Base-by-base conservation (phyloP, 805 yeast genomes). In the Aciculoconidium aculeatum region DNA sequence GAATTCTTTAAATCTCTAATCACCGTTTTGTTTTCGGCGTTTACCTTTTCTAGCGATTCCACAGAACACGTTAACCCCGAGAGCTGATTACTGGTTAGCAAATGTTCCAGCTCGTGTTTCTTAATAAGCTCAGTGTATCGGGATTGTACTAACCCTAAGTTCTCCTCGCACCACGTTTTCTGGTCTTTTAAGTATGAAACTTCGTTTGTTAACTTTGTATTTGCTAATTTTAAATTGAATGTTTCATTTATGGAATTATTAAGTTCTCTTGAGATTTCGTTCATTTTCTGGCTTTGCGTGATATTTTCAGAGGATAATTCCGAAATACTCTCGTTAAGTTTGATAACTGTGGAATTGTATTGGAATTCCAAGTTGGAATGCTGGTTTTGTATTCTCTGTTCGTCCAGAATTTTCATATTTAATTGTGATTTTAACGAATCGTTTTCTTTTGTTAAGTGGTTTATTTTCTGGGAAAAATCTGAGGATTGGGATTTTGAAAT, bases 161-260 rank as follows among this genome's bases (percentile, higher is more conserved):
- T 68, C 1, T 41, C 36, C 32, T 64, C 69, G 36, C 46, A 63
- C 70, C 70, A 65, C 6, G 41, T 37, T 28, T 56, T 59, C 36
- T 62, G 68, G 16, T 51, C 51, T 21, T 49, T 51, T 13, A 51
- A 39, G 38, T 58, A 61, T 1, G 49, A 23, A 6, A 49, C 45
- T 40, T 61, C 65, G 41, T 60, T 62, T n/a, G 48, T 33, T 2
- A 42, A 35, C 28, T 62, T 62, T 13, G 62, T 51, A 8, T 53
- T 42, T 12, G 58, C 56, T 16, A 64, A 52, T 35, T 62, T 60
- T 18, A 50, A 27, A n/a, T 45, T 34, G 33, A 61, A 64, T 30
- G 49, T 55, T n/a, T 55, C 58, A 30, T 58, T 61, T 28, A 55
- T 44, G n/a, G 42, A 36, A n/a, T 55, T 59, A 36, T 60, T 63